phyloP scores from a whole-genome alignment of 768 basidiomycete species.

The Cystofilobasidium bisporidii region DNA sequence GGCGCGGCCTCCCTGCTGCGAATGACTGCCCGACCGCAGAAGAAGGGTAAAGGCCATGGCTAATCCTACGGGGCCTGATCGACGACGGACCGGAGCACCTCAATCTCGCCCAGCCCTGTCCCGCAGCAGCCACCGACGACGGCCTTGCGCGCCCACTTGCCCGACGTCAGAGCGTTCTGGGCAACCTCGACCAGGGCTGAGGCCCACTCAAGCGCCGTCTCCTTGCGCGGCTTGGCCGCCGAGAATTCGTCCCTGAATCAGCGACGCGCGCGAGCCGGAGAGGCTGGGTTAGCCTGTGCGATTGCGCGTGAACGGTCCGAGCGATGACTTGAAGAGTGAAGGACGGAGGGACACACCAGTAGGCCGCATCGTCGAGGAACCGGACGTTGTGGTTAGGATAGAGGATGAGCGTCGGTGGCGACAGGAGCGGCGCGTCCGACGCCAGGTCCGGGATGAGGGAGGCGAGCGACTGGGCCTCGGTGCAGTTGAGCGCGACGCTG shows the following conservation, averaged over 20 bases:
- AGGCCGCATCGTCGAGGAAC: conserved; percentile 19
- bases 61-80: not conserved
- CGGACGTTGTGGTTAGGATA: conserved; percentile 28
- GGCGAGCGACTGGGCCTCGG: conserved; percentile 12
- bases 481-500: conserved; percentile 26
- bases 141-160: not conserved
- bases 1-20: too few relatives aligned
- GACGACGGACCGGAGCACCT: conserved; percentile 10
- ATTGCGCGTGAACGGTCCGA: not conserved
- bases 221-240: conserved; percentile 7
- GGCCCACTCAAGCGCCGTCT: conserved; percentile 4
- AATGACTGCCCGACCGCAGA: too few relatives aligned
- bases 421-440: conserved; percentile 2
- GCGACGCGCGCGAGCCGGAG: not conserved
- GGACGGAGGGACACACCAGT: too few relatives aligned
- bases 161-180: not conserved
- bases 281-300: not conserved
- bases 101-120: conserved; percentile 16
- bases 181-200: conserved; percentile 4
- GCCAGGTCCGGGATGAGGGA: conserved; percentile 7
- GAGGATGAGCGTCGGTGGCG: conserved; percentile 4
- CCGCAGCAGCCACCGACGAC: conserved; percentile 25
- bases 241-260: conserved; percentile 11
- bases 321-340: too few relatives aligned
- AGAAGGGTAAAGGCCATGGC: too few relatives aligned